phyloP scores from a whole-genome alignment of 164 flowering plant genomes.

The Chimonanthus salicifolius region DNA sequence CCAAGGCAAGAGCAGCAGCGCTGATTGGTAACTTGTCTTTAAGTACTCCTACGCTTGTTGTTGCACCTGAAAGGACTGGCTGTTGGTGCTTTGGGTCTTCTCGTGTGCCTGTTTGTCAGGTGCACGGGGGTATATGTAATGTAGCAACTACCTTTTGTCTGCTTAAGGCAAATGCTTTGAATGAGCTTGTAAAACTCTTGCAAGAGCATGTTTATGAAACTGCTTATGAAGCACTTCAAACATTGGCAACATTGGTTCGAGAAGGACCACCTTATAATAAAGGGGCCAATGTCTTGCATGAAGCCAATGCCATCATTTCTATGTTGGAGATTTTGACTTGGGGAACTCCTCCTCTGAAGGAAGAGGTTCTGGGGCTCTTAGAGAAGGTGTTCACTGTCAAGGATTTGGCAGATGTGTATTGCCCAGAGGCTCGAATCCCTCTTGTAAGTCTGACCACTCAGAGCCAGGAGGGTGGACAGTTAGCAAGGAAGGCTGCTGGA shows the following conservation, averaged over 20 bases:
- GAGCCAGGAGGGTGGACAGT: constrained; percentile 30
- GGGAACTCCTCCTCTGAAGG: constrained; percentile 52
- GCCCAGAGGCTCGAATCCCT: constrained; percentile 29
- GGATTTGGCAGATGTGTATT: constrained; percentile 51
- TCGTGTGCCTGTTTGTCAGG: constrained; percentile 28
- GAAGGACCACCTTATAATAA: constrained; percentile 24
- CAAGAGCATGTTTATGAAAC: constrained; percentile 39
- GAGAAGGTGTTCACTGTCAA: constrained; percentile 46
- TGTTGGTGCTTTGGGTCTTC: constrained; percentile 33
- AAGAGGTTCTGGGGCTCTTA: constrained; percentile 43
- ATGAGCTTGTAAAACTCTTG: constrained; percentile 43
- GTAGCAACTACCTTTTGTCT: constrained; percentile 48
- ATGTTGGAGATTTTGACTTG: constrained; percentile 37
- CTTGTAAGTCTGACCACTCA: constrained; percentile 37
- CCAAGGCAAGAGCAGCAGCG: constrained; percentile 60
- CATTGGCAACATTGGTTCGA: constrained; percentile 50
- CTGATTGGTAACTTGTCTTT: constrained; percentile 54
- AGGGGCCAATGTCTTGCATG: constrained; percentile 49
- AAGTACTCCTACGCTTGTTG: constrained; percentile 37
- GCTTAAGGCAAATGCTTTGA: constrained; percentile 50
- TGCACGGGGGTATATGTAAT: constrained; percentile 52
- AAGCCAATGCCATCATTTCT: constrained; percentile 42
- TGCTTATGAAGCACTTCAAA: constrained; percentile 53
- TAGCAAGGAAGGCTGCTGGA: constrained; percentile 38
- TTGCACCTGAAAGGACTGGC: constrained; percentile 9